These are phyloP conservation scores for Leucocoprinus sp. DNA, from an alignment of 768 basidiomycete species.

Conservation along the genomic window DNA sequence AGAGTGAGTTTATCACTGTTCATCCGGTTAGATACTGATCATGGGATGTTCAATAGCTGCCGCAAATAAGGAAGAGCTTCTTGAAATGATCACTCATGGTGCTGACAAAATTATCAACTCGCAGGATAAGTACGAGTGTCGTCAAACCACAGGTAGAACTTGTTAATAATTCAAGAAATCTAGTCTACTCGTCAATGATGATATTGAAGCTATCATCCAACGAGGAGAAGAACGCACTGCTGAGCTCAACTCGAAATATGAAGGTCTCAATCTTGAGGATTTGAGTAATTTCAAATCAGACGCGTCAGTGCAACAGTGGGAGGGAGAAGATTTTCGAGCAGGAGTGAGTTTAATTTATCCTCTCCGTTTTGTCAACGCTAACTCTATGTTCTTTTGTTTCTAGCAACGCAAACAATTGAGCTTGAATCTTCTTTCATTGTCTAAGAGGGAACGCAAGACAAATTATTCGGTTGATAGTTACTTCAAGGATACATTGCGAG, in stretches of 20 bases:
- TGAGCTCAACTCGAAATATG: constrained; percentile 87
- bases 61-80: constrained; percentile 88
- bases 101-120: constrained; percentile 94
- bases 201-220: constrained; percentile 90
- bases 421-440: constrained; percentile 75
- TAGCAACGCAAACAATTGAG: constrained; percentile 57
- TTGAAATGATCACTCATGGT: constrained; percentile 98
- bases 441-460: constrained; percentile 88
- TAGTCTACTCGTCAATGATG: constrained; percentile 73
- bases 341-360: constrained; percentile 40
- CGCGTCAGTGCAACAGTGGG: constrained; percentile 87
- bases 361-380: constrained; percentile 6
- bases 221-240: constrained; percentile 86
- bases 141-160: neutral
- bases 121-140: constrained; percentile 50
- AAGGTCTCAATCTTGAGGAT: constrained; percentile 88
- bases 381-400: neutral
- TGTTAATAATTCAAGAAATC: no score
- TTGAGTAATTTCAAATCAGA: constrained; percentile 96
- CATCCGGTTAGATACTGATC: neutral
- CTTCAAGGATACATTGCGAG: constrained; percentile 86
- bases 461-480: constrained; percentile 95
- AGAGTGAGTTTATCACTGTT: constrained; percentile 39
- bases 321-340: constrained; percentile 84
- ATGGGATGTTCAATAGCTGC: constrained; percentile 50